phyloP scores from a whole-genome alignment of 1,284 basidiomycete species.

The Cryptococcus sp. region DNA sequence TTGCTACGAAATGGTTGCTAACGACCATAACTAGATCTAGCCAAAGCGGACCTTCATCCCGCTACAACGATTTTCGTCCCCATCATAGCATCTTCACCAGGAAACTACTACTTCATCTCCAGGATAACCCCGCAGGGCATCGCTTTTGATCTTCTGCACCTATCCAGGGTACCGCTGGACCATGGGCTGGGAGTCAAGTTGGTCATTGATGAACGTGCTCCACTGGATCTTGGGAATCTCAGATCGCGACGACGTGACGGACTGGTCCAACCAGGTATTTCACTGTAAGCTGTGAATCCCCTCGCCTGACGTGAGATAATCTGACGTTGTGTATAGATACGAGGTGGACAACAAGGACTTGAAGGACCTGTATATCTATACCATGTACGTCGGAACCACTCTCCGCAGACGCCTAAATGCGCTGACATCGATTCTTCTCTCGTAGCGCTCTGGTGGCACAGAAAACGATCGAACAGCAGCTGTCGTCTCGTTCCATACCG shows the following conservation, averaged over 20 bases:
- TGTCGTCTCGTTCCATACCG: constrained; percentile 76
- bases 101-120: constrained; percentile 41
- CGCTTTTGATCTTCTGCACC: constrained; percentile 43
- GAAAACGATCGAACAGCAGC: constrained; percentile 81
- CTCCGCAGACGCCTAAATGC: not conserved
- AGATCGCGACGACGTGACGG: constrained; percentile 20
- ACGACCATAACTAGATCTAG: constrained; percentile 28
- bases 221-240: constrained; percentile 32
- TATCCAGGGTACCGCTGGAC: constrained; percentile 37
- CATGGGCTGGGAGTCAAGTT: constrained; percentile 38
- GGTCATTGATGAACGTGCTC: constrained; percentile 35
- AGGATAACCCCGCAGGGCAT: constrained; percentile 35
- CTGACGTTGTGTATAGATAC: constrained; percentile 25
- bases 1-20: not conserved
- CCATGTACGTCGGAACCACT: constrained; percentile 36
- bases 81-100: constrained; percentile 34
- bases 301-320: no score
- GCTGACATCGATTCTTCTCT: not conserved
- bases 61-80: constrained; percentile 42
- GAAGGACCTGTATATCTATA: constrained; percentile 43
- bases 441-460: constrained; percentile 86
- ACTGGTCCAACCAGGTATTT: not conserved
- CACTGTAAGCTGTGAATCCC: no score
- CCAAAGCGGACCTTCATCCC: constrained; percentile 42
- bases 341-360: constrained; percentile 43